Evolutionary conservation across 306 rosid species (phyloP), one percentile per base, ranked within the genome.

Genomic region (Prinsepia uniflora): DNA sequence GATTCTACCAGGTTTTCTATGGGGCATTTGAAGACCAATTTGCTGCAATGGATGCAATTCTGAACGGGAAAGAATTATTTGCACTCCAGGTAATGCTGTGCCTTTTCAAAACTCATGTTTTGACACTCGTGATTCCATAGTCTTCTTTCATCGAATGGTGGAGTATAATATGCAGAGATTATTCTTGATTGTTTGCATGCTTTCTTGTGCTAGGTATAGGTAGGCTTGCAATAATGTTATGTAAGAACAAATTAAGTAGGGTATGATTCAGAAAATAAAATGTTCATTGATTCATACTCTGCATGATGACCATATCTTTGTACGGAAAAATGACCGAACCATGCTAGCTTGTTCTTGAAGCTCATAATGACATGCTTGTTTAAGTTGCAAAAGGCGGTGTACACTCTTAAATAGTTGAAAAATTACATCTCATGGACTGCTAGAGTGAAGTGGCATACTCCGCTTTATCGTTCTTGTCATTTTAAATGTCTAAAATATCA

Each of bases 21-120:
- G 74, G 95, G 79, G 88, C 86, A 71, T 95, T 95, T 85, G 96
- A 86, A 57, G 96, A 91, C 73, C 93, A 89, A 68, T 86, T 84
- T 54, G 81, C 88, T 73, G 96, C 90, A 76, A 95, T 91, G 97
- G 86, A 82, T 76, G 87, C 92, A 49, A 91, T 91, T 85, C 81
- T 95, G 65, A 86, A 89, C 56, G 90, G 90, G 70, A 95, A 95
- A 81, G 93, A 91, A 80, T 78, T 83, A 69, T 91, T 95, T 83
- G 82, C 96, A 20, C 89, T 67, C 54, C 87, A 81, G 96, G 97
- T 94, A 83, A 71, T 81, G 69, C 59, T 44, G 70, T 78, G 75
- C 75, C 73, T 80, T 67, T 67, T 78, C 66, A 77, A 77, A 70
- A 41, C 50, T 5, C 67, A 54, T 76, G 62, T 65, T 63, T 47